Percentiles rank a stretch among this genome's conserved stretches.
These are phyloP conservation scores for Boletus edulis DNA, from an alignment of 768 basidiomycete species.

Conservation along the genomic window DNA sequence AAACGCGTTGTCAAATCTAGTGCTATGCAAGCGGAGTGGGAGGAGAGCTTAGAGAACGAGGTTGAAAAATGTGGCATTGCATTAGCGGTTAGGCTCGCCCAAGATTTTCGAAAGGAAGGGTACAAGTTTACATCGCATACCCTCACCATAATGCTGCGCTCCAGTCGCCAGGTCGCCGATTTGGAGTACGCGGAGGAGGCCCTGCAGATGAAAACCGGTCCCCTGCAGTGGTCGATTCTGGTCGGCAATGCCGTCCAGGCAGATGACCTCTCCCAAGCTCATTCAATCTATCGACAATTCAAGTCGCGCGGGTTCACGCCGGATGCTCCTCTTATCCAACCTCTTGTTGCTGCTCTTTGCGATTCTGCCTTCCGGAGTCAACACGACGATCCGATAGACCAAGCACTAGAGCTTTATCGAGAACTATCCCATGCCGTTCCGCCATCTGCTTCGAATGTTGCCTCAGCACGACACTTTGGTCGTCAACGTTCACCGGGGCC, in stretches of 20 bases:
- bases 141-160: slow-evolving; percentile 42
- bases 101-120: slow-evolving; percentile 30
- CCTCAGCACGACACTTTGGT: slow-evolving; percentile 17
- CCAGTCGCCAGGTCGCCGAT: slow-evolving; percentile 40
- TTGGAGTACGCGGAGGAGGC: slow-evolving; percentile 41
- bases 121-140: slow-evolving; percentile 33
- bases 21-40: slow-evolving; percentile 29
- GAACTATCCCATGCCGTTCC: slow-evolving; percentile 41
- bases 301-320: slow-evolving; percentile 43
- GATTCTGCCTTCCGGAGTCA: slow-evolving; percentile 33
- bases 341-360: slow-evolving; percentile 53
- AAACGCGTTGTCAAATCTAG: slow-evolving; percentile 27
- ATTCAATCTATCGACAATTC: slow-evolving; percentile 49
- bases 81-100: slow-evolving; percentile 36
- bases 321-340: slow-evolving; percentile 50
- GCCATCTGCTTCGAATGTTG: slow-evolving; percentile 13
- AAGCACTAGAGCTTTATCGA: slow-evolving; percentile 52
- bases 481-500: slow-evolving; percentile 42
- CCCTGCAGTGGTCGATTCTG: slow-evolving; percentile 53
- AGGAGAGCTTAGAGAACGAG: slow-evolving; percentile 28
- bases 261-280: slow-evolving; percentile 39
- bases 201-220: slow-evolving; percentile 39
- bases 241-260: slow-evolving; percentile 48
- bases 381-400: slow-evolving; percentile 45
- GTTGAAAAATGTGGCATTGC: slow-evolving; percentile 34